These are phyloP conservation scores for Helenozyma rhizophorensis DNA, from an alignment of 805 yeast species.

Conservation along the genomic window DNA sequence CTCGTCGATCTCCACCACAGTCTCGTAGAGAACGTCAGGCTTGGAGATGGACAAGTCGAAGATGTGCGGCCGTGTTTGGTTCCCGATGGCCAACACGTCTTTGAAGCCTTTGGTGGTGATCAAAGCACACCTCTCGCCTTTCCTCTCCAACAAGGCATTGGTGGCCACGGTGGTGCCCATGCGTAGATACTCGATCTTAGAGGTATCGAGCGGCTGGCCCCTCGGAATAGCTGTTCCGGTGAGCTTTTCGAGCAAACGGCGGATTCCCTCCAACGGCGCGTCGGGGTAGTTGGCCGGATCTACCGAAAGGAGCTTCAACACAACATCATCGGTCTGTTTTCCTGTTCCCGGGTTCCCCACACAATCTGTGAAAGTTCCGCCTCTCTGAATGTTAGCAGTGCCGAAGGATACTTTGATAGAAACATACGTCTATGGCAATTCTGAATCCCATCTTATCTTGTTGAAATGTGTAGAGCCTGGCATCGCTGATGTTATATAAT, in stretches of 20 bases:
- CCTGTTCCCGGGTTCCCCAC: conserved; percentile 19
- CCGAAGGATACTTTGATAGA: not conserved
- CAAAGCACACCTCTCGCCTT: conserved; percentile 85
- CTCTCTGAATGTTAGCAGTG: conserved; percentile 14
- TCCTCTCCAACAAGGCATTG: conserved; percentile 87
- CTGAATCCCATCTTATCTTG: conserved; percentile 11
- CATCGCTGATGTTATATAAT: too few species aligned
- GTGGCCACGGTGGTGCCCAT: conserved; percentile 58
- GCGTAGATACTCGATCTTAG: conserved; percentile 17
- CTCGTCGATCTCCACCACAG: conserved; percentile 83
- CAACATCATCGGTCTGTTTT: conserved; percentile 14
- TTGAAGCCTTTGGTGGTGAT: conserved; percentile 85
- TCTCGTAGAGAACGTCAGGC: conserved; percentile 65
- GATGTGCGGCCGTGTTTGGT: conserved; percentile 86
- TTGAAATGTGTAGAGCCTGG: too few species aligned
- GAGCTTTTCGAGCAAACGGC: conserved; percentile 13
- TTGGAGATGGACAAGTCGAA: conserved; percentile 76
- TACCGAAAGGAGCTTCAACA: conserved; percentile 15
- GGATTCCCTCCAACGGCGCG: conserved; percentile 17
- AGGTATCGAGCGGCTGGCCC: conserved; percentile 15
- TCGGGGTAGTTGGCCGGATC: conserved; percentile 17
- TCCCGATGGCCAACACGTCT: conserved; percentile 80
- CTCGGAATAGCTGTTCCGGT: conserved; percentile 11
- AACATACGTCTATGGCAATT: conserved; percentile 17
- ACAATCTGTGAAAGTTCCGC: conserved; percentile 18